Percentiles rank a stretch among this genome's conserved stretches.
Conservation (phyloP, 2,329 filamentous ascomycete species). For the Fusarium solani-melongenae region DNA sequence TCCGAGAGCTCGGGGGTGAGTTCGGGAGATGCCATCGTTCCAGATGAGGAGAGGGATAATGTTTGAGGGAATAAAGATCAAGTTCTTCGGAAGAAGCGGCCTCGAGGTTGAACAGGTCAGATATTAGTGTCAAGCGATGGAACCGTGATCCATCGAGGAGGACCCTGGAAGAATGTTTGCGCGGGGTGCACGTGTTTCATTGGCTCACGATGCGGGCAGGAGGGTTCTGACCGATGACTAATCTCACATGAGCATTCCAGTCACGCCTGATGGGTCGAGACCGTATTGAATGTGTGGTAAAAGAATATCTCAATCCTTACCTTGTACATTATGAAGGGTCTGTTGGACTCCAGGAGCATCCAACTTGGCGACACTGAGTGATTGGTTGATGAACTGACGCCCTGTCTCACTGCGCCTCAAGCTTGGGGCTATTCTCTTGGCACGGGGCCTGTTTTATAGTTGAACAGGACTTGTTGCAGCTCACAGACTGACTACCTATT, state of each 20-base stretch:
- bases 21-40: neutral
- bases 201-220: neutral
- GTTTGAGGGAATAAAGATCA: neutral
- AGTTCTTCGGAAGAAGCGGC: neutral
- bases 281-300: neutral
- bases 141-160: neutral
- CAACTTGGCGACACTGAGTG: neutral
- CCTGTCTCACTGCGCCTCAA: neutral
- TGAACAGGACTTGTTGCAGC: neutral
- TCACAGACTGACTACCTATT: neutral
- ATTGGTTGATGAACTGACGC: neutral
- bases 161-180: neutral
- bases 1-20: conserved; percentile 16
- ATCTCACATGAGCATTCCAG: neutral
- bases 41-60: neutral
- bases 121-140: neutral
- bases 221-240: neutral
- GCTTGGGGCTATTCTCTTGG: neutral
- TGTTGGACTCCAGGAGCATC: neutral
- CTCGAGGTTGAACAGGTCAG: neutral
- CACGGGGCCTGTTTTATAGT: neutral
- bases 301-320: neutral
- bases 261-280: neutral
- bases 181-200: neutral
- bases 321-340: no score